Percentiles rank a stretch among this genome's conserved stretches.
phyloP scores from a whole-genome alignment of 106 monocot species.

The Dendrobium chrysotoxum region DNA sequence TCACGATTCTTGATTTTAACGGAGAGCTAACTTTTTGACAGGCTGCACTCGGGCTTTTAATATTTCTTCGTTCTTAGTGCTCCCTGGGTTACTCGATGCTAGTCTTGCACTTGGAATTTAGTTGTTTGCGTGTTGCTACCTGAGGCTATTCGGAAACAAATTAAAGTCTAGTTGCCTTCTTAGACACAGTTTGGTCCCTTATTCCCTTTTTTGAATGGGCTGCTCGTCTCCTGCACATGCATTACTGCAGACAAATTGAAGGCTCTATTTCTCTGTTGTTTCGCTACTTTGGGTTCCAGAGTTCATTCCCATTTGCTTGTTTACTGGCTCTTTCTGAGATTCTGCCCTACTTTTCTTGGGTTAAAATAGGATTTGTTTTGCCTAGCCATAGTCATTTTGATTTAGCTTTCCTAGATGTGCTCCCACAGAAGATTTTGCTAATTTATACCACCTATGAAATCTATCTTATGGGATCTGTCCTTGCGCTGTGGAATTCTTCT shows the following conservation, averaged over 20 bases:
- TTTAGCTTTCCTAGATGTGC: too few species aligned
- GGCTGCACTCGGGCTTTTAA: conserved; percentile 8
- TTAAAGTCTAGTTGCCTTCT: background rate
- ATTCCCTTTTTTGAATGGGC: background rate
- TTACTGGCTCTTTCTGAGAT: background rate
- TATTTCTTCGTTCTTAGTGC: conserved; percentile 9
- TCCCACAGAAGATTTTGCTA: too few species aligned
- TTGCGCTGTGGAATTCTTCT: too few species aligned
- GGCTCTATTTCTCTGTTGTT: background rate
- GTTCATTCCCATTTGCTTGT: background rate
- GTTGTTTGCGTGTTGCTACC: background rate
- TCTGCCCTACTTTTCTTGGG: background rate
- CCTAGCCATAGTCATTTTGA: too few species aligned
- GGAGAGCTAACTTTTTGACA: conserved; percentile 12
- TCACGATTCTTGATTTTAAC: conserved; percentile 11
- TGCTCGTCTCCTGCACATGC: background rate
- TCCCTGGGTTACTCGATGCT: conserved; percentile 8
- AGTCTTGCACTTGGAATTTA: conserved; percentile 7
- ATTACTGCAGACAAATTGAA: conserved; percentile 2
- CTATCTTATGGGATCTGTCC: too few species aligned
- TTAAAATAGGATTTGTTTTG: too few species aligned
- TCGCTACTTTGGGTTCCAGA: background rate
- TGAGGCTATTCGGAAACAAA: background rate
- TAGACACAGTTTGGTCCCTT: conserved; percentile 3
- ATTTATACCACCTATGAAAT: too few species aligned